Conservation (phyloP, 148 eudicot genomes). For the Rhododendron vialii region DNA sequence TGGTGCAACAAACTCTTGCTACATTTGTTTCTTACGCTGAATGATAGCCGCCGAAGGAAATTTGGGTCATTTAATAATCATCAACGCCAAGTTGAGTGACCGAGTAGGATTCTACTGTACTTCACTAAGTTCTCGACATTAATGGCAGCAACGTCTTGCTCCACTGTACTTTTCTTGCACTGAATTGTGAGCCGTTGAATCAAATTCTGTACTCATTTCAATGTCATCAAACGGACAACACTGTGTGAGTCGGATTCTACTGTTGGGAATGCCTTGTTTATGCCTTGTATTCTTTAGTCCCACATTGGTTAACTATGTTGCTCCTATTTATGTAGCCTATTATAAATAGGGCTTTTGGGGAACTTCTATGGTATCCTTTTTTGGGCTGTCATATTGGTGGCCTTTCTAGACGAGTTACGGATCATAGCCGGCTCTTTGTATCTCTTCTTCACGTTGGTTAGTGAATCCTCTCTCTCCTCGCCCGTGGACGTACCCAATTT, state of each 20-base stretch:
- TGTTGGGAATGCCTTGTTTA: too few species aligned
- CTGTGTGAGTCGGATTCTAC: background rate
- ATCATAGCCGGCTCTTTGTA: too few species aligned
- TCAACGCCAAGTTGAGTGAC: background rate
- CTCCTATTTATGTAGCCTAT: too few species aligned
- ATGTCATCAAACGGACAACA: background rate
- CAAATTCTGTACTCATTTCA: background rate
- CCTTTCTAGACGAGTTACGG: too few species aligned
- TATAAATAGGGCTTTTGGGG: too few species aligned
- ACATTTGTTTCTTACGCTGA: background rate
- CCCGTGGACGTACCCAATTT: too few species aligned
- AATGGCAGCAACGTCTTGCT: background rate
- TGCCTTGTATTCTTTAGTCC: too few species aligned
- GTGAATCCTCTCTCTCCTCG: too few species aligned
- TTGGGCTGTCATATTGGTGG: too few species aligned
- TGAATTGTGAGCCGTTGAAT: background rate
- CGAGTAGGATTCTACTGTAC: background rate
- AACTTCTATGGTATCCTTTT: too few species aligned
- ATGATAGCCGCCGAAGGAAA: background rate
- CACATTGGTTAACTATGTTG: too few species aligned
- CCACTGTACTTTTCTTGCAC: background rate
- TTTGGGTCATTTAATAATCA: background rate
- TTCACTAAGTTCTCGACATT: background rate
- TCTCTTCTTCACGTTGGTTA: too few species aligned
- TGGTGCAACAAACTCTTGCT: background rate